These are phyloP conservation scores for Linnemannia zychae DNA, from an alignment of 192 early-diverging fungal genomes.

Conservation along the genomic window DNA sequence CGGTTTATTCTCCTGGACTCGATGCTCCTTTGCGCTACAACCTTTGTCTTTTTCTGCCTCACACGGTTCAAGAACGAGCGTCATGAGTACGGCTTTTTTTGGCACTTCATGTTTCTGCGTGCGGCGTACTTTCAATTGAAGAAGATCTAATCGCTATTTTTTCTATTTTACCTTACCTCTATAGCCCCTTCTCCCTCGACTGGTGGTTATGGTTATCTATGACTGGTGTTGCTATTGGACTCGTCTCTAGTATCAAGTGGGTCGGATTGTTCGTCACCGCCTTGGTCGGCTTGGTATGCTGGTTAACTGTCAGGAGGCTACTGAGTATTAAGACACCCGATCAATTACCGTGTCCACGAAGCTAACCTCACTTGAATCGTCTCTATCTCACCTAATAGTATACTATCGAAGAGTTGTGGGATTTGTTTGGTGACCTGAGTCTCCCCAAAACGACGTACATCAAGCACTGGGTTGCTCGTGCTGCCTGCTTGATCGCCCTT, in stretches of 20 bases:
- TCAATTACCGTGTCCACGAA: too few species aligned
- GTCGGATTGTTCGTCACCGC: slow-evolving; percentile 94
- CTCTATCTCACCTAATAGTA: slow-evolving; percentile 53
- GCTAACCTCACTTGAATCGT: neutral
- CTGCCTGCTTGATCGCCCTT: slow-evolving; percentile 82
- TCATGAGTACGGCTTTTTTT: slow-evolving; percentile 54
- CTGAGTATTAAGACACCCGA: too few species aligned
- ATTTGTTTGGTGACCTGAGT: slow-evolving; percentile 82
- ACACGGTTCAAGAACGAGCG: slow-evolving; percentile 83
- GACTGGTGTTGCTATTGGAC: slow-evolving; percentile 91
- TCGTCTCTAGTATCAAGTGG: slow-evolving; percentile 92
- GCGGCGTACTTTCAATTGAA: neutral
- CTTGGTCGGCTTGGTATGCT: slow-evolving; percentile 83
- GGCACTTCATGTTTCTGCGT: neutral
- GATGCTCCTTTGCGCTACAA: slow-evolving; percentile 94
- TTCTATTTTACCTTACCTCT: neutral
- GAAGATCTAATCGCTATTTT: neutral
- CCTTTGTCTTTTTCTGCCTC: slow-evolving; percentile 74
- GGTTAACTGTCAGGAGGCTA: neutral
- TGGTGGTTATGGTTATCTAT: slow-evolving; percentile 93
- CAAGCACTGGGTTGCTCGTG: slow-evolving; percentile 89
- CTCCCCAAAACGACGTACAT: slow-evolving; percentile 73
- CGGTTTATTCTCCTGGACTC: slow-evolving; percentile 97
- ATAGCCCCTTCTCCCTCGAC: slow-evolving; percentile 82
- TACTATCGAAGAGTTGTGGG: slow-evolving; percentile 95